These are phyloP conservation scores for Trichoderma sp. DNA, from an alignment of 2,329 filamentous ascomycete species.

Conservation along the genomic window DNA sequence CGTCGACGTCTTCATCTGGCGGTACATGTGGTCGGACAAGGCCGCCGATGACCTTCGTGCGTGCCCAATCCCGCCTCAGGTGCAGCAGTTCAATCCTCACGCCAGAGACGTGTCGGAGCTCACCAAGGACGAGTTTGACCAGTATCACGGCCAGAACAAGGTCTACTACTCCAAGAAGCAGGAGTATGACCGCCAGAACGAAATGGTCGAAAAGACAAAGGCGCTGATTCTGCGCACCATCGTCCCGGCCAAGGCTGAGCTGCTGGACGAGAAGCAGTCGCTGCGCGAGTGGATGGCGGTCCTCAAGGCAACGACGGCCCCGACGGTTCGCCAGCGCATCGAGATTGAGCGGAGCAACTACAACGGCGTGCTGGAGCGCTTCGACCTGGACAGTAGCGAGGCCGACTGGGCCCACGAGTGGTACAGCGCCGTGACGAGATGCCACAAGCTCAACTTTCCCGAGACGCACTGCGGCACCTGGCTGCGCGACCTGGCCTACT, in stretches of 20 bases:
- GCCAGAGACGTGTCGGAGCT: slow-evolving; percentile 15
- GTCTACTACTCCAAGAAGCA: slow-evolving; percentile 10
- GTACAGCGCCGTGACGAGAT: slow-evolving; percentile 12
- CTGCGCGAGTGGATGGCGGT: slow-evolving; percentile 11
- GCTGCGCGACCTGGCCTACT: slow-evolving; percentile 12
- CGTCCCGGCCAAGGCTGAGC: slow-evolving; percentile 3
- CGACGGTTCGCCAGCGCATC: slow-evolving; percentile 13
- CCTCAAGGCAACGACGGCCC: neutral
- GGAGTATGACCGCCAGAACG: slow-evolving; percentile 1
- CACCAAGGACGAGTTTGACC: slow-evolving; percentile 8
- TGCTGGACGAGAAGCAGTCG: slow-evolving; percentile 1
- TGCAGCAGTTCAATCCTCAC: slow-evolving; percentile 12
- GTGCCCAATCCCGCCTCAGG: slow-evolving; percentile 3
- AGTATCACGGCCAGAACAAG: slow-evolving; percentile 9
- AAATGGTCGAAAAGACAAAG: slow-evolving; percentile 8
- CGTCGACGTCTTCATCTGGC: slow-evolving; percentile 15
- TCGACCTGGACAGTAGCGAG: slow-evolving; percentile 1
- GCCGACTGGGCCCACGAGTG: slow-evolving; percentile 17
- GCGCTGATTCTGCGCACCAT: slow-evolving; percentile 7
- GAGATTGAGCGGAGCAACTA: slow-evolving; percentile 13
- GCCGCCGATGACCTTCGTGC: neutral
- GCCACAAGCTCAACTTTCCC: slow-evolving; percentile 9
- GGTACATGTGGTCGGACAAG: slow-evolving; percentile 15
- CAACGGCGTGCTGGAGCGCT: slow-evolving; percentile 6
- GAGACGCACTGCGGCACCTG: slow-evolving; percentile 17